phyloP scores from a whole-genome alignment of 177 flowering plant genomes.

The Vitis hybrid region DNA sequence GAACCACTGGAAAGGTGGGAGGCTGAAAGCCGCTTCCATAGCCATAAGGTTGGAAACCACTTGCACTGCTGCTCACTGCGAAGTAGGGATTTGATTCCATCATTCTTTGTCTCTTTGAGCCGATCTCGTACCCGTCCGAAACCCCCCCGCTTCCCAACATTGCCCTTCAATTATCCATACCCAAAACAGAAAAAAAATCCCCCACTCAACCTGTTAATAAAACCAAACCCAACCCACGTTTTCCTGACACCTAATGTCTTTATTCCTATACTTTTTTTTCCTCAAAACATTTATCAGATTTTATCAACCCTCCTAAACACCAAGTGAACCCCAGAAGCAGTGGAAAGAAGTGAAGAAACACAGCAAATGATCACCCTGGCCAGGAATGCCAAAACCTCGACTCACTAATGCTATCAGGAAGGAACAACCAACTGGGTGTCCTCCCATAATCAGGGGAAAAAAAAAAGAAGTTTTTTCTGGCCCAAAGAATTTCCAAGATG shows the following conservation, averaged over 20 bases:
- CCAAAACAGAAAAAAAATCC: conserved; percentile 54
- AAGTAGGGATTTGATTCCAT: conserved; percentile 93
- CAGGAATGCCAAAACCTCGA: not conserved
- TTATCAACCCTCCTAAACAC: conserved; percentile 15
- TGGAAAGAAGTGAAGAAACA: not conserved
- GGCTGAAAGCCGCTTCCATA: conserved; percentile 54
- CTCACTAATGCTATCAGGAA: not conserved
- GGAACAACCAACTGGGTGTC: not conserved
- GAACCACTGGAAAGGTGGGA: conserved; percentile 79
- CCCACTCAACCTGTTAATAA: conserved; percentile 73
- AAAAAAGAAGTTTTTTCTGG: not conserved
- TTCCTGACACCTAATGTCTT: conserved; percentile 31
- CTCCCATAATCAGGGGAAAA: not conserved
- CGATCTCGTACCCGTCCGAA: conserved; percentile 93
- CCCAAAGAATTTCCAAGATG: not conserved
- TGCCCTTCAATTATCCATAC: conserved; percentile 66
- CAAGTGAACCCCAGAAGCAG: not conserved
- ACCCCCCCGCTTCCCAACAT: conserved; percentile 92
- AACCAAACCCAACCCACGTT: conserved; percentile 59
- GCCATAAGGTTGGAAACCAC: conserved; percentile 50
- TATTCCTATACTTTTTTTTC: conserved; percentile 10
- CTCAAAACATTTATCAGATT: conserved; percentile 1
- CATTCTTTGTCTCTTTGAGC: conserved; percentile 99
- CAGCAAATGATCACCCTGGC: not conserved
- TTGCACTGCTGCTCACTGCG: conserved; percentile 72